These are phyloP conservation scores for Thymus mandschuricus DNA, from an alignment of 257 asterid genomes.

Conservation along the genomic window DNA sequence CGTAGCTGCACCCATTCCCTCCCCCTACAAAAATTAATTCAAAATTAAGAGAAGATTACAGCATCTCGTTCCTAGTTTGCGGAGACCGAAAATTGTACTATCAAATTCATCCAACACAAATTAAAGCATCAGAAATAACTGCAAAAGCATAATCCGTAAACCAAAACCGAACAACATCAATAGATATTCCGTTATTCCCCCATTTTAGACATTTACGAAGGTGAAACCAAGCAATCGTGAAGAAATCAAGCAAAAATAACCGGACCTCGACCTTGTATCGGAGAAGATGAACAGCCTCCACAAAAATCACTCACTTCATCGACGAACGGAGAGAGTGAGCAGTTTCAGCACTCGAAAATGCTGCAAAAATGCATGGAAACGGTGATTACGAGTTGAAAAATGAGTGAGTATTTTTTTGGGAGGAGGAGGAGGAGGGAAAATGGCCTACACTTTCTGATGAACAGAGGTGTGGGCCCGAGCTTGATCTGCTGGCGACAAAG, in stretches of 20 bases:
- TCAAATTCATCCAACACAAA: conserved; percentile 7
- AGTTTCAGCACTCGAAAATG: background rate
- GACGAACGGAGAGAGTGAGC: background rate
- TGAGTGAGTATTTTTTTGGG: background rate
- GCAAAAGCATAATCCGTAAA: background rate
- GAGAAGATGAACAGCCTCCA: conserved; percentile 17
- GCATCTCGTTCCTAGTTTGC: too few relatives aligned
- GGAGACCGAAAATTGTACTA: background rate
- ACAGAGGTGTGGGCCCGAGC: conserved; percentile 3
- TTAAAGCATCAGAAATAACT: background rate
- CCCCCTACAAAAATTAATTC: background rate
- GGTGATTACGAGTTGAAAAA: background rate
- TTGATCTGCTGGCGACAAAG: conserved; percentile 2
- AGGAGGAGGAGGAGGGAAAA: conserved; percentile 6
- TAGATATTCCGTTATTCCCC: background rate
- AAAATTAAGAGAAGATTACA: background rate
- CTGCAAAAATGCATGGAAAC: conserved; percentile 5
- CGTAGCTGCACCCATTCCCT: conserved; percentile 21
- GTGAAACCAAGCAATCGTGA: background rate
- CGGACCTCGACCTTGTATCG: conserved; percentile 6
- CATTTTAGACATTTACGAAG: background rate
- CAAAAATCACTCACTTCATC: background rate
- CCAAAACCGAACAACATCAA: background rate
- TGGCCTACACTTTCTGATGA: conserved; percentile 3
- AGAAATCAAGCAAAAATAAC: background rate